Evolutionary conservation across 139 green algal genomes (phyloP), one percentile per base, ranked within the genome.

Genomic region (Chlamydomonas sp.): DNA sequence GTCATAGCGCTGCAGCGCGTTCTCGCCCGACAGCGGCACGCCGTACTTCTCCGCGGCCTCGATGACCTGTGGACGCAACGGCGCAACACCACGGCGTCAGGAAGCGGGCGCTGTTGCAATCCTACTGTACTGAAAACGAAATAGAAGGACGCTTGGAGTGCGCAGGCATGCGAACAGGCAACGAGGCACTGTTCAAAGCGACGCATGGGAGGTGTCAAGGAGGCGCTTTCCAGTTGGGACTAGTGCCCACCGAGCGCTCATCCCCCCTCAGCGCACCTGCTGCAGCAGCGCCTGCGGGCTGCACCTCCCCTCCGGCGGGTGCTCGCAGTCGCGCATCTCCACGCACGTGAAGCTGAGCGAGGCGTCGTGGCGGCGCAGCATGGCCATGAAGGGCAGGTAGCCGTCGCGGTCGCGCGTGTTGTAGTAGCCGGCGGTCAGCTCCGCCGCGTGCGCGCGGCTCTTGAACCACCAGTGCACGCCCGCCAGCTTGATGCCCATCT

Each of bases 381-480:
- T 91, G 31, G 59, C 67, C 87, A 96, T 91, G 77, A 98, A 94
- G 49, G 91, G 86, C 60, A 86, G 78, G 91, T 98, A 99, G 20
- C 98, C 97, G 89, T 99, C 94, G 49, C 95, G 93, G 78, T 98
- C 92, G 4, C 96, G 90, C 72, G 97, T 98, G 96, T 99, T 99
- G 94, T 99, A 99, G 95, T 99, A 99, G 0, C 98, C 98, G 3
- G 98, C 97, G 0, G 98, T 99, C 15, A 99, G 93, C 94, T 99
- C 98, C 14, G 98, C 98, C 4, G 98, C 97, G 90, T 99, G 98
- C 9, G 95, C 93, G 4, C 93, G 89, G n/a, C 90, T 96, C 86
- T 98, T 98, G 93, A 98, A 99, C 97, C 98, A 99, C 98, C 98
- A 99, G 94, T 99, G 98, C 90, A 99, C 97, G 59, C 98, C 98